These are phyloP conservation scores for Suillus americanus DNA, from an alignment of 768 basidiomycete species.

Conservation along the genomic window DNA sequence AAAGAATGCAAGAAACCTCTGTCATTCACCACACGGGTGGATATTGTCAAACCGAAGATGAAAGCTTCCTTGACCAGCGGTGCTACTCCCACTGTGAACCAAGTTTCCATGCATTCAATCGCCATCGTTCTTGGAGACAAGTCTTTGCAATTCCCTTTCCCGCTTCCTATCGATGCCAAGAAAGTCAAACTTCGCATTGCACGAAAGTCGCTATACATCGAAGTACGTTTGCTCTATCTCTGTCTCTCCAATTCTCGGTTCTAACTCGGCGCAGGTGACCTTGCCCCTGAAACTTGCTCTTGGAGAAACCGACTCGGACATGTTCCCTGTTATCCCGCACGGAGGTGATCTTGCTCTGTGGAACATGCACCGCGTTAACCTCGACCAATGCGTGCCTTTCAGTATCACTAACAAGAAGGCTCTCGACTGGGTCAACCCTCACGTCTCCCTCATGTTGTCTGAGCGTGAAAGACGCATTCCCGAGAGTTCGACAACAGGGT, in stretches of 20 bases:
- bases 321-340: constrained; percentile 28
- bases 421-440: constrained; percentile 32
- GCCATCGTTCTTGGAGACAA: constrained; percentile 18
- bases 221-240: constrained; percentile 20
- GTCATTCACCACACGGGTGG: constrained; percentile 17
- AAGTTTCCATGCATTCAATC: background rate
- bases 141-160: constrained; percentile 34
- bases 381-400: constrained; percentile 36
- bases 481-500: constrained; percentile 15
- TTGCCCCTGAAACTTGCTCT: constrained; percentile 15
- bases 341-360: constrained; percentile 19
- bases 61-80: constrained; percentile 18
- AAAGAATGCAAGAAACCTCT: constrained; percentile 12
- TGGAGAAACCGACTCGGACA: constrained; percentile 16
- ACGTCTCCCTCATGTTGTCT: constrained; percentile 33
- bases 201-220: constrained; percentile 53
- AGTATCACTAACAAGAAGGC: constrained; percentile 17
- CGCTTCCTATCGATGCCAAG: constrained; percentile 42
- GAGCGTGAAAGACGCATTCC: constrained; percentile 23
- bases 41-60: background rate
- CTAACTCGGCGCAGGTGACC: constrained; percentile 18
- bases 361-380: constrained; percentile 41
- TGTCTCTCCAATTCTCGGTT: background rate
- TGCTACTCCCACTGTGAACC: constrained; percentile 18
- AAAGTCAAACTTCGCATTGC: constrained; percentile 45